Evolutionary conservation across 139 green algal species (phyloP), one percentile per base, ranked within the genome.

Genomic region (Micractinium conductrix): DNA sequence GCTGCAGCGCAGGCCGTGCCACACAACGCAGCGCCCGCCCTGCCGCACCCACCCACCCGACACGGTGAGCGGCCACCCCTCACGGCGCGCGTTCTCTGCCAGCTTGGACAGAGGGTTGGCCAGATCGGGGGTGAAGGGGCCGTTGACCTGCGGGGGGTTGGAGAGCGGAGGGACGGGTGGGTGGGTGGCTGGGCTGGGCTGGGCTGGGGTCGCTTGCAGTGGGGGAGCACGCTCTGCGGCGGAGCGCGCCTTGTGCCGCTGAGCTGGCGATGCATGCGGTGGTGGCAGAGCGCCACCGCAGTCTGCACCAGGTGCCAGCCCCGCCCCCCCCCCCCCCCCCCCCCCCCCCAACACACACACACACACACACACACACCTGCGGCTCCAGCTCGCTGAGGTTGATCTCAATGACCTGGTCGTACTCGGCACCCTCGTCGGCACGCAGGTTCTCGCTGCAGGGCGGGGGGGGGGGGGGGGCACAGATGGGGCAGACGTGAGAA

Each of bases 341-440:
- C n/a, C 33, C 4, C 12, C 65, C 33, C 65, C 65, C 42, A n/a
- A n/a, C n/a, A n/a, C n/a, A n/a, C n/a, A n/a, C n/a, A n/a, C n/a
- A n/a, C n/a, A n/a, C n/a, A n/a, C n/a, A n/a, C n/a, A n/a, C n/a
- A n/a, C n/a, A n/a, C n/a, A 78, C 70, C 70, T 78, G 76, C 37
- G 88, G 88, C 96, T 99, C 95, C 86, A 99, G 93, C 89, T 95
- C 91, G 35, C 50, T 86, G 55, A 99, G 89, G 93, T 99, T 94
- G 87, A 99, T 94, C 91, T 99, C 96, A 82, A 99, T 98, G 38
- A 97, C n/a, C 89, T 97, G 92, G 90, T 98, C 96, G 86, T 98
- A 98, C 82, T 93, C 74, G 50, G 90, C 91, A 42, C 96, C 96
- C 69, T 92, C 89, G 87, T 97, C 94, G 19, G 95, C 88, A 30